Evolutionary conservation across 208 protist species (phyloP).

Genomic region (Polymyxa betae): DNA sequence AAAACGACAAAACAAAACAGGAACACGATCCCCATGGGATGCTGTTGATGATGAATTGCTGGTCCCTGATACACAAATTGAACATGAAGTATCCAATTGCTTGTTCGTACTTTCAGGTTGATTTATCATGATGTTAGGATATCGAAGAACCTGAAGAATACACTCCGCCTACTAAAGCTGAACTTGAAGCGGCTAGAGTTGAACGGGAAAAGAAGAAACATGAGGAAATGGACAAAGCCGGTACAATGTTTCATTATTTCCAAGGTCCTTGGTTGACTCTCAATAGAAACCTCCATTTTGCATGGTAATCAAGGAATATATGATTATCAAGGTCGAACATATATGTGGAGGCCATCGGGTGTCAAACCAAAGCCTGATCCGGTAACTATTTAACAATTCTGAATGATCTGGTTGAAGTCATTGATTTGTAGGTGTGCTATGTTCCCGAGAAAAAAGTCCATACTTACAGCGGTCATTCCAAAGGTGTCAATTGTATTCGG

Average conservation of each 20-base stretch:
- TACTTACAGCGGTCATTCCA: conserved; percentile 78
- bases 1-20: neutral
- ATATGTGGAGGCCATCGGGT: conserved; percentile 62
- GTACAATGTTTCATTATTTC: neutral
- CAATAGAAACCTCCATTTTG: conserved; percentile 41
- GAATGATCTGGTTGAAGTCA: neutral
- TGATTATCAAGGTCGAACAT: conserved; percentile 77
- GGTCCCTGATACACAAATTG: neutral
- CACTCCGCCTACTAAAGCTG: neutral
- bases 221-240: neutral
- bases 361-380: conserved; percentile 63
- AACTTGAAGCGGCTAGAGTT: neutral
- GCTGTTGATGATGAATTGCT: neutral
- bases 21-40: neutral
- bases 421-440: conserved; percentile 61
- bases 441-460: conserved; percentile 78
- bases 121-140: neutral
- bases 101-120: neutral
- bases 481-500: conserved; percentile 84
- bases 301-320: conserved; percentile 42
- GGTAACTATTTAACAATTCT: conserved; percentile 24
- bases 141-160: neutral
- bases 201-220: neutral
- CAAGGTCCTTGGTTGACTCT: neutral
- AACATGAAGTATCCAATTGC: conserved; percentile 21